Conservation (phyloP, 768 basidiomycete genomes). For the Mycena crocata region DNA sequence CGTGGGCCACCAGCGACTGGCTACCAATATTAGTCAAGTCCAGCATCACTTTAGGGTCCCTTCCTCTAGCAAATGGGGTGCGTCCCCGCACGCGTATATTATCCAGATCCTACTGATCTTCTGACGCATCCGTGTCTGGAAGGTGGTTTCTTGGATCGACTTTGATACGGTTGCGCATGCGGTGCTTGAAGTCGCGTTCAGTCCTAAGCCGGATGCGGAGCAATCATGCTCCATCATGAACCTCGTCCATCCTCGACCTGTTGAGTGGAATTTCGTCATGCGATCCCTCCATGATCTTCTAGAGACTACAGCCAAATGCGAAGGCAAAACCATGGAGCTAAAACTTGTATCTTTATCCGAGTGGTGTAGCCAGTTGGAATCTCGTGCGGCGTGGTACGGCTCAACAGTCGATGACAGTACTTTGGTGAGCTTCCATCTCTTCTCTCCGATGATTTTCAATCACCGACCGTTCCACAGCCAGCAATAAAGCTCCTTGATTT, state of each 20-base stretch:
- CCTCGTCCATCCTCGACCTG: conserved; percentile 50
- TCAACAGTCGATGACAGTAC: conserved; percentile 14
- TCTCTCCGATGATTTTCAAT: not conserved
- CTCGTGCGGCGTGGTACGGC: not conserved
- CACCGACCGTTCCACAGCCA: conserved; percentile 37
- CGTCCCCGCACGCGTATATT: conserved; percentile 19
- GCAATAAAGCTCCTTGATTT: conserved; percentile 51
- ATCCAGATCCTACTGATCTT: not conserved
- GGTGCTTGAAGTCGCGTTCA: conserved; percentile 46
- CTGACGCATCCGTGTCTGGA: not conserved
- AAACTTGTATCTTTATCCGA: conserved; percentile 34
- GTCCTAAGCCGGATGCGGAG: conserved; percentile 1
- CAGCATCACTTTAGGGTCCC: conserved; percentile 38
- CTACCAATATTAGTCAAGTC: conserved; percentile 51
- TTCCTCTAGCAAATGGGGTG: conserved; percentile 43
- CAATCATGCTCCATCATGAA: conserved; percentile 40
- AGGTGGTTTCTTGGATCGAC: conserved; percentile 52
- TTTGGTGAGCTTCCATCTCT: conserved; percentile 27
- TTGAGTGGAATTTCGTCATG: conserved; percentile 44
- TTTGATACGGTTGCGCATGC: conserved; percentile 42
- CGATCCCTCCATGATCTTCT: conserved; percentile 22
- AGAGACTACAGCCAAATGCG: not conserved
- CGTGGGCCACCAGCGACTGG: conserved; percentile 51
- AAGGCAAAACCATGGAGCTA: not conserved
- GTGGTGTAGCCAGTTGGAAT: conserved; percentile 37